phyloP scores from a whole-genome alignment of 257 asterid genomes.

The Solanum virginianum region DNA sequence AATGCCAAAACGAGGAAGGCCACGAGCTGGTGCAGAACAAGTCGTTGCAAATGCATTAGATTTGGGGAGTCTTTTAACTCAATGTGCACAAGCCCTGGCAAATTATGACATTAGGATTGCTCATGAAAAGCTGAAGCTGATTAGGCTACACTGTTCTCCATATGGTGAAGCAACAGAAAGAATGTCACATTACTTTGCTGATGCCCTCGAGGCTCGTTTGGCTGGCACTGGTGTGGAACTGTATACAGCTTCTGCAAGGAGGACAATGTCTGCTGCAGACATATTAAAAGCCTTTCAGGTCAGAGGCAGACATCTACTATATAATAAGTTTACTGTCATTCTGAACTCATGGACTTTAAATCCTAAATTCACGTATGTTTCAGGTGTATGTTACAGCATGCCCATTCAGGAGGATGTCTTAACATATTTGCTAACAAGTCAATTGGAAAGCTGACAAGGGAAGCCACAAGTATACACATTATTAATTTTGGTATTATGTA shows the following conservation, averaged over 20 bases:
- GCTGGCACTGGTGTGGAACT: constrained; percentile 16
- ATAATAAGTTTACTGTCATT: not conserved
- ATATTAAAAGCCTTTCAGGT: constrained; percentile 9
- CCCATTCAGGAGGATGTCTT: constrained; percentile 21
- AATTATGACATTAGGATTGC: constrained; percentile 1
- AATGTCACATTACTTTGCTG: constrained; percentile 18
- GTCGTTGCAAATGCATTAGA: constrained; percentile 1
- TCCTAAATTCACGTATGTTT: not conserved
- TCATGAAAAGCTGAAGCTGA: constrained; percentile 2
- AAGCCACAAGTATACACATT: constrained; percentile 6
- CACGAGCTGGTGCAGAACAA: not conserved
- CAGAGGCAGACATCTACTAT: not conserved
- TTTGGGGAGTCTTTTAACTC: constrained; percentile 9
- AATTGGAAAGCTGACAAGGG: constrained; percentile 5
- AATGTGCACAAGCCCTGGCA: constrained; percentile 20
- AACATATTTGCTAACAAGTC: constrained; percentile 21
- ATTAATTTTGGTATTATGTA: constrained; percentile 27
- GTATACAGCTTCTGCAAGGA: not conserved
- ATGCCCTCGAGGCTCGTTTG: constrained; percentile 27
- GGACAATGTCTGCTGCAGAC: constrained; percentile 8
- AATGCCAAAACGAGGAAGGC: constrained; percentile 24
- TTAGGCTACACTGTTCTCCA: constrained; percentile 25
- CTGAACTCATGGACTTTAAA: not conserved
- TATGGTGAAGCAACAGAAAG: constrained; percentile 23
- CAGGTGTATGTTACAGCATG: constrained; percentile 7